A percentile compares a stretch with the other conserved stretches of the same genome.
These are phyloP conservation scores for Eucalyptus marginata DNA, from an alignment of 345 rosid genomes.

Conservation along the genomic window DNA sequence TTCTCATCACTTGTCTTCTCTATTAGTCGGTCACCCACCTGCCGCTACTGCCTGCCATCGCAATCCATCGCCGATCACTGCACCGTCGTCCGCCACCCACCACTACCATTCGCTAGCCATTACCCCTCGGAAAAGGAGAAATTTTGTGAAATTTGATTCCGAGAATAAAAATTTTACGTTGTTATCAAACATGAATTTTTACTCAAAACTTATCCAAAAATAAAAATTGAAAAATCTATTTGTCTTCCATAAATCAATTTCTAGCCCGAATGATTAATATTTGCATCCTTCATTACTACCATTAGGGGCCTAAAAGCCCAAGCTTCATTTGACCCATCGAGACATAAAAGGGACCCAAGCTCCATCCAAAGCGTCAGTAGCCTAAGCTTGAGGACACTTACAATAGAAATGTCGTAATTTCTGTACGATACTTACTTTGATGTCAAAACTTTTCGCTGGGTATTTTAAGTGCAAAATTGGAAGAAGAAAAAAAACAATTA, in stretches of 20 bases:
- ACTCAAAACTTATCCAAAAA: too few relatives aligned
- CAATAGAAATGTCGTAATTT: neutral
- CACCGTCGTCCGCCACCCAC: accelerated
- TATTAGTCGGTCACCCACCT: accelerated
- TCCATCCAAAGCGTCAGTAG: accelerated
- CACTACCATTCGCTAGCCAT: accelerated
- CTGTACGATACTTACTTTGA: accelerated
- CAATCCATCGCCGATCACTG: accelerated
- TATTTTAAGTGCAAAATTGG: neutral
- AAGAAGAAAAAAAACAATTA: too few relatives aligned
- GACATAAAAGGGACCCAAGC: neutral
- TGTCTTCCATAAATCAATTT: too few relatives aligned
- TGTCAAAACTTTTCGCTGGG: accelerated
- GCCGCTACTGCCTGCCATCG: accelerated
- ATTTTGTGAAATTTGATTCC: accelerated
- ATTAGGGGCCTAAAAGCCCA: neutral
- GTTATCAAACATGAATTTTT: accelerated
- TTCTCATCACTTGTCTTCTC: accelerated
- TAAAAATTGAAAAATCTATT: too few relatives aligned
- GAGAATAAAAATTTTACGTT: too few relatives aligned
- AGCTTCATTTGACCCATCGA: neutral
- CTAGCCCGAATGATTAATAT: accelerated
- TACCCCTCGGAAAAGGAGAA: accelerated
- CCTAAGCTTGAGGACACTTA: accelerated
- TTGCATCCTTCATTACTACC: too few relatives aligned